Evolutionary conservation across 495 filamentous ascomycete genomes (phyloP), one percentile per base, ranked within the genome.

Genomic region (Trichoderma reesei): DNA sequence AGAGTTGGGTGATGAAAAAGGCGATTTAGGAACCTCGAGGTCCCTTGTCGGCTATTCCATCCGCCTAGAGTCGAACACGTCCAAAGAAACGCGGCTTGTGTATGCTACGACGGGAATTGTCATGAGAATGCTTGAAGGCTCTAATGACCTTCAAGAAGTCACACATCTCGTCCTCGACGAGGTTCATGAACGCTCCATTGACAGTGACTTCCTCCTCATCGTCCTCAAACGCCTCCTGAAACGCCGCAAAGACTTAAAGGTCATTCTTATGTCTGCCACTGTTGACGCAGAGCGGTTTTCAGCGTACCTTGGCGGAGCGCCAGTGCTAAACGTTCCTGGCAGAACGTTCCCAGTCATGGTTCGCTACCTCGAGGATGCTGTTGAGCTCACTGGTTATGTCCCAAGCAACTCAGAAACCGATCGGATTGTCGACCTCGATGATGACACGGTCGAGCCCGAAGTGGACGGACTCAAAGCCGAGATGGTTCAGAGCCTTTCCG

Each of bases 261-360:
- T 98, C 37, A 81, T 98, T 38, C 82, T 98, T 34, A 98, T 97
- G 94, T 96, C 92, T 61, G 94, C 94, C 6, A 98, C 94, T 3
- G 87, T 97, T 9, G 90, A 98, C 72, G 90, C 94, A 7, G 86
- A 93, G 65, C 85, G 86, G 16, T 96, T 98, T 72, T 96, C 94
- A 0, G 85, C 83, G 2, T 98, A 98, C 68, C 79, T 98, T 0
- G 83, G 85, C 31, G 85, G 86, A 20, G 93, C 93, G 6, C 92
- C 94, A 0, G 83, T 96, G 31, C 72, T 98, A 56, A 90, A 86
- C 38, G 90, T 97, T 20, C 94, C 94, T 16, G 94, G 94, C 1
- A 86, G 93, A 33, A 96, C 94, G 0, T 97, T 93, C 73, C 94
- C 94, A 0, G 94, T 98, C 37, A 80, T 88, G 67, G 88, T 89